These are phyloP conservation scores for Paxillus ammoniavirescens DNA, from an alignment of 768 basidiomycete species.

Conservation along the genomic window DNA sequence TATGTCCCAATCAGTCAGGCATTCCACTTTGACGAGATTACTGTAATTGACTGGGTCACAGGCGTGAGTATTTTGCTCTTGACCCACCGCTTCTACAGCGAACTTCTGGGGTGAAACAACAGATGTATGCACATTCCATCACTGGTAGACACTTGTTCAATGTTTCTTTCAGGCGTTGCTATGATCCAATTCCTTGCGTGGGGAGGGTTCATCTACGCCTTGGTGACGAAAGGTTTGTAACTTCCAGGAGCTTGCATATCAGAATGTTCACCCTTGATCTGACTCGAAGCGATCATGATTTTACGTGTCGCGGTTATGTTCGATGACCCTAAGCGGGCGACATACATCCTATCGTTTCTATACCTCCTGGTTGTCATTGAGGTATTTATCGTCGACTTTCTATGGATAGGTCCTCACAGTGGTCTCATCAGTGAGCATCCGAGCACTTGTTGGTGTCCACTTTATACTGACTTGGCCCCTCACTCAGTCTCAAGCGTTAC, in stretches of 20 bases:
- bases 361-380: neutral
- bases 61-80: slow-evolving; percentile 1
- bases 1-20: slow-evolving; percentile 1
- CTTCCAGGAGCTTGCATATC: neutral
- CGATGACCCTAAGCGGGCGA: neutral
- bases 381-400: neutral
- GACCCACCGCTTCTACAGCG: no score
- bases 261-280: neutral
- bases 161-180: neutral
- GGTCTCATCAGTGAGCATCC: neutral
- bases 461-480: neutral
- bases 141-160: neutral
- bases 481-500: neutral
- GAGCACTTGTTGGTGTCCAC: no score
- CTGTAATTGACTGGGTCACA: neutral
- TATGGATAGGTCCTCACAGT: neutral
- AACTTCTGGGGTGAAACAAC: neutral
- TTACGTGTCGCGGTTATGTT: slow-evolving; percentile 15
- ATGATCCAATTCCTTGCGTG: neutral
- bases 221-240: slow-evolving; percentile 6
- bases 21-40: neutral
- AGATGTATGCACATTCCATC: slow-evolving; percentile 3
- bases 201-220: neutral
- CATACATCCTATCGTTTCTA: neutral
- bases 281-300: slow-evolving; percentile 12